Evolutionary conservation across 805 yeast species (phyloP), one percentile per base, ranked within the genome.

Genomic region (Debaryomyces maramus): DNA sequence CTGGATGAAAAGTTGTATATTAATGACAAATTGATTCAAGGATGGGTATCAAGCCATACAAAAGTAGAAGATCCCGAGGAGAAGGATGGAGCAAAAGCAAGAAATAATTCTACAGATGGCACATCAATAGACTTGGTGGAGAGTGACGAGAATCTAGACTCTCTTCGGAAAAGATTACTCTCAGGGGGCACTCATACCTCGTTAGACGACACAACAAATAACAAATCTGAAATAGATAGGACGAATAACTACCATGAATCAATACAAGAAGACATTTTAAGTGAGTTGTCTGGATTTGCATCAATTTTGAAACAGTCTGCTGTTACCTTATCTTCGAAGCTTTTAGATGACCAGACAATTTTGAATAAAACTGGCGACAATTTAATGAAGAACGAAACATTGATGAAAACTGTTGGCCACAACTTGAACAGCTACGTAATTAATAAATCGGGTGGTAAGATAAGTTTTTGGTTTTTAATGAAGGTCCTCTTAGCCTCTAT

Each of bases 241-340:
- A 15, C 28, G 28, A 70, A 70, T 44, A 56, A 58, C 7, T 65
- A 66, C 51, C 75, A 70, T 47, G 74, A 68, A 40, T 57, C 63
- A 8, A 41, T 67, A 18, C 85, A 80, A 53, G 73, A 73, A 26
- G 74, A 73, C 27, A 58, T 80, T 11, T 52, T 79, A 22, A 57
- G 55, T 20, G 83, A 80, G 29, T 60, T 80, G 35, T 53, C 72
- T 3, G 70, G 63, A 14, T 67, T 80, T 58, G 80, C 81, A 0
- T 50, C 67, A 6, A 58, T 65, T 6, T 67, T 80, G 46, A 77
- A 73, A 45, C 54, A 58, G 18, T 73, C 78, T 14, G 83, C 83
- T 1, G 46, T 65, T 21, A 50, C 53, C 5, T 66, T 68, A 14
- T 77, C 67, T 46, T 55, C 52, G 42, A 71, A 53, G 44, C 53